A percentile compares a stretch with the other conserved stretches of the same genome.
These are phyloP conservation scores for Zopfia rhizophila DNA, from an alignment of 2,329 filamentous ascomycete species.

Conservation along the genomic window DNA sequence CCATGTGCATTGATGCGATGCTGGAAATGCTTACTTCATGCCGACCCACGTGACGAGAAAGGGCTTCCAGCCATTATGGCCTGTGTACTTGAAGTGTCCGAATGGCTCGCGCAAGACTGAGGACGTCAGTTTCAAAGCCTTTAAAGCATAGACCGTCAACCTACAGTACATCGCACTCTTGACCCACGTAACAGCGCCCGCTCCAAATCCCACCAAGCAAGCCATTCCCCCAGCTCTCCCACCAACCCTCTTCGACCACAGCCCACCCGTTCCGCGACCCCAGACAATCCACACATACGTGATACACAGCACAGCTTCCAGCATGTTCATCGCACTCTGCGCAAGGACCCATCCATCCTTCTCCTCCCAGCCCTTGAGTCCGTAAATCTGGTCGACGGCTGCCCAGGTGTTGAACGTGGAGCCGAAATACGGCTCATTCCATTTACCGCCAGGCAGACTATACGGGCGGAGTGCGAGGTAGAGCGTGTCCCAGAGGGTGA, in stretches of 20 bases:
- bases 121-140: not conserved
- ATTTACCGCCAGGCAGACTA: conserved; percentile 10
- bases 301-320: conserved; percentile 10
- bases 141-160: no score
- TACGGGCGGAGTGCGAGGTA: conserved; percentile 7
- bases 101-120: conserved; percentile 10
- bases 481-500: conserved; percentile 14
- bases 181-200: conserved; percentile 6
- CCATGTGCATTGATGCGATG: not conserved
- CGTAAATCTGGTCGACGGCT: conserved; percentile 10
- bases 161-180: conserved; percentile 13
- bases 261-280: not conserved
- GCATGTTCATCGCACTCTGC: conserved; percentile 11
- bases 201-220: conserved; percentile 6
- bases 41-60: conserved; percentile 11
- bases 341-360: conserved; percentile 11
- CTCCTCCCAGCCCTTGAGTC: conserved; percentile 6
- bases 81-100: conserved; percentile 10
- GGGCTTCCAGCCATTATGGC: conserved; percentile 15
- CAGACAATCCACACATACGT: conserved; percentile 3
- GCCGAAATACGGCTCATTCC: conserved; percentile 10
- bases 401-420: conserved; percentile 9
- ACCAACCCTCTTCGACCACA: conserved; percentile 1
- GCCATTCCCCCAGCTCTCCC: conserved; percentile 4
- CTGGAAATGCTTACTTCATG: conserved; percentile 10